Conservation (phyloP, 805 yeast species). For the Metschnikowia matae region DNA sequence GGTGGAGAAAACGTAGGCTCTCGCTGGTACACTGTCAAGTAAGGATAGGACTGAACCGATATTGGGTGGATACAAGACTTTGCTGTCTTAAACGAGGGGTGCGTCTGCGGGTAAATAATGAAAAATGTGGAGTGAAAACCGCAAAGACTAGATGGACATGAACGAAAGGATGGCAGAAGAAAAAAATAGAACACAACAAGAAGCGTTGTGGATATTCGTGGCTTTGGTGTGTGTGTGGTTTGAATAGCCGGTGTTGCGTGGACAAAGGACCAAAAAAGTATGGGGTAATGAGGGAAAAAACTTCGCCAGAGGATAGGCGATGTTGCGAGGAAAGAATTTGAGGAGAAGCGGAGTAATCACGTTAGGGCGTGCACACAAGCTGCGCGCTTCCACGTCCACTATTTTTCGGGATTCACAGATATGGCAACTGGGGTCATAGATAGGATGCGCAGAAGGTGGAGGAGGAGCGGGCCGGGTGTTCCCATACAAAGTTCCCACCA, state of each 20-base stretch:
- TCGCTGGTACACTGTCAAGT: background rate
- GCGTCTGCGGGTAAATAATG: background rate
- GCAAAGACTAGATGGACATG: background rate
- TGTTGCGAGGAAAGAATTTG: conserved; percentile 14
- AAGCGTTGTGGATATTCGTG: background rate
- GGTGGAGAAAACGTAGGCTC: background rate
- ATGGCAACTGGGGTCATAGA: too few species aligned
- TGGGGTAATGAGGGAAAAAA: conserved; percentile 18
- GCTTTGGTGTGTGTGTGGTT: background rate
- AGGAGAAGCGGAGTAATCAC: conserved; percentile 19
- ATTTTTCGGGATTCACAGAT: background rate
- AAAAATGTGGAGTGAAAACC: background rate
- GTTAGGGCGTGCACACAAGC: conserved; percentile 7
- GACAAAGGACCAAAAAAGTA: conserved; percentile 10
- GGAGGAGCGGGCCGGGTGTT: background rate
- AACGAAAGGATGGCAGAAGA: background rate
- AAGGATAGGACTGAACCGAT: background rate
- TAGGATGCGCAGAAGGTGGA: background rate
- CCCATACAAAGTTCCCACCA: background rate
- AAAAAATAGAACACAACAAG: background rate
- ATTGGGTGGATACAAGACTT: background rate
- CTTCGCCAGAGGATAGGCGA: conserved; percentile 17
- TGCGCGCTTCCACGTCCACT: background rate
- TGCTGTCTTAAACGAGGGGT: conserved; percentile 3
- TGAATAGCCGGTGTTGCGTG: background rate